Evolutionary conservation across 2,329 filamentous ascomycete genomes (phyloP).

Genomic region (Cladobotryum protrusum): DNA sequence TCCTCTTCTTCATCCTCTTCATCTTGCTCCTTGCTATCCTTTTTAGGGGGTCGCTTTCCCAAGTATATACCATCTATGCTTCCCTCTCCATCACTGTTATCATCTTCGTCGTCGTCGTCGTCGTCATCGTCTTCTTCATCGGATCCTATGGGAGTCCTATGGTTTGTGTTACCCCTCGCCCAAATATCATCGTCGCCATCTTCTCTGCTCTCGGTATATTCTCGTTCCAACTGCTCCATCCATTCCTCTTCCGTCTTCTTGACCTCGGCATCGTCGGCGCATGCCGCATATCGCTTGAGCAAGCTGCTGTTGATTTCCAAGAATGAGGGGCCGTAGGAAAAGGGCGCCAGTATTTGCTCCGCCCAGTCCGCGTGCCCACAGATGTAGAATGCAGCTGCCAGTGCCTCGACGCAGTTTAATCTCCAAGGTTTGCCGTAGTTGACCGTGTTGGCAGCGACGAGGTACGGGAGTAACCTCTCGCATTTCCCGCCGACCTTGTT

Average conservation of each 20-base stretch:
- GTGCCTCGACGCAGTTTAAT: constrained; percentile 89
- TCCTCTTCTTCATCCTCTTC: constrained; percentile 42
- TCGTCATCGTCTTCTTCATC: constrained; percentile 50
- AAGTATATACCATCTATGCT: constrained; percentile 55
- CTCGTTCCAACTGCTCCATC: constrained; percentile 82
- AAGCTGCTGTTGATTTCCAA: constrained; percentile 82
- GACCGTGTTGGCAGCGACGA: constrained; percentile 92
- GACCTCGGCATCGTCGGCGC: constrained; percentile 70
- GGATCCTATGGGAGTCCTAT: constrained; percentile 48
- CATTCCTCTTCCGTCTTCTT: constrained; percentile 82
- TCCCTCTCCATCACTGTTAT: constrained; percentile 39
- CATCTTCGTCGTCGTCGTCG: constrained; percentile 39
- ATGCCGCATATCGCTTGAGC: constrained; percentile 78
- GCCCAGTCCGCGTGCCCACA: constrained; percentile 92
- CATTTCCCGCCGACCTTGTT: constrained; percentile 86
- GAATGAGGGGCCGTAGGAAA: constrained; percentile 84
- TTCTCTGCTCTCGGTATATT: constrained; percentile 75
- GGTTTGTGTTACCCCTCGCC: constrained; percentile 86
- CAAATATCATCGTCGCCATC: constrained; percentile 71
- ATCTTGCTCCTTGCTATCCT: constrained; percentile 19
- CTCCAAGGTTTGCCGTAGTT: constrained; percentile 97
- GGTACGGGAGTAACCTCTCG: constrained; percentile 83
- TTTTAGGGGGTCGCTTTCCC: constrained; percentile 43
- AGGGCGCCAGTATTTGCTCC: constrained; percentile 71
- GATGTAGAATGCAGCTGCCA: constrained; percentile 89